Evolutionary conservation across 352 stramenopile species (phyloP).

Genomic region (Peronospora tabacina): DNA sequence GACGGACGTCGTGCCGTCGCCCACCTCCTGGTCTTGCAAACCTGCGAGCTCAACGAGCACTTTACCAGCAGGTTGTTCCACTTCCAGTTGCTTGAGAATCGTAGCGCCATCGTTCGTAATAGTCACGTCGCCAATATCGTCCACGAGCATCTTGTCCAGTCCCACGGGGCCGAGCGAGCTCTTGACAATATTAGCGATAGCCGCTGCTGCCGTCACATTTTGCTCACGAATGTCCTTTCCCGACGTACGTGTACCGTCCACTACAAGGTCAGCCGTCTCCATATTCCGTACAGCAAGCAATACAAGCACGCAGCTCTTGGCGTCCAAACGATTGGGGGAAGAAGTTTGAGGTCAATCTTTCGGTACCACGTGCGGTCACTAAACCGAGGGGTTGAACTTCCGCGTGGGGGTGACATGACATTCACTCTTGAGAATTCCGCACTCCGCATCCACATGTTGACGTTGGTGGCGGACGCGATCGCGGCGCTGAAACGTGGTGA

Average conservation of each 20-base stretch:
- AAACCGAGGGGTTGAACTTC: background rate
- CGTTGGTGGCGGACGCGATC: constrained; percentile 35
- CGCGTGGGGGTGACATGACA: constrained; percentile 7
- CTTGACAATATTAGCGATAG: constrained; percentile 99
- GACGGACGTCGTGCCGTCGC: constrained; percentile 98
- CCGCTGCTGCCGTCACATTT: constrained; percentile 96
- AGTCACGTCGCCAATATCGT: constrained; percentile 98
- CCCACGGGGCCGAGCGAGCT: constrained; percentile 96
- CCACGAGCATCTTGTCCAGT: constrained; percentile 99
- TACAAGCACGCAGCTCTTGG: constrained; percentile 8
- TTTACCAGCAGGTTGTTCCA: constrained; percentile 98
- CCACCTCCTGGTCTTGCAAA: constrained; percentile 98
- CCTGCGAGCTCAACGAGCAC: constrained; percentile 97
- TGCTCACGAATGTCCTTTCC: constrained; percentile 91
- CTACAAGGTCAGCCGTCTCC: constrained; percentile 77
- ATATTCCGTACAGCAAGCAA: constrained; percentile 20
- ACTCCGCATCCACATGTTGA: constrained; percentile 1
- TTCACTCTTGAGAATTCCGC: constrained; percentile 3
- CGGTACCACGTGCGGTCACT: constrained; percentile 1
- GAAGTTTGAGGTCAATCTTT: constrained; percentile 44
- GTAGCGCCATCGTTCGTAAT: constrained; percentile 99
- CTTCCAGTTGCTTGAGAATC: constrained; percentile 98
- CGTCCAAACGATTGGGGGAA: constrained; percentile 29
- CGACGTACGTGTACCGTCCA: constrained; percentile 87
- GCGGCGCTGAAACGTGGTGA: constrained; percentile 33